Evolutionary conservation across 2,329 filamentous ascomycete genomes (phyloP).

Genomic region (Epichloe typhina): DNA sequence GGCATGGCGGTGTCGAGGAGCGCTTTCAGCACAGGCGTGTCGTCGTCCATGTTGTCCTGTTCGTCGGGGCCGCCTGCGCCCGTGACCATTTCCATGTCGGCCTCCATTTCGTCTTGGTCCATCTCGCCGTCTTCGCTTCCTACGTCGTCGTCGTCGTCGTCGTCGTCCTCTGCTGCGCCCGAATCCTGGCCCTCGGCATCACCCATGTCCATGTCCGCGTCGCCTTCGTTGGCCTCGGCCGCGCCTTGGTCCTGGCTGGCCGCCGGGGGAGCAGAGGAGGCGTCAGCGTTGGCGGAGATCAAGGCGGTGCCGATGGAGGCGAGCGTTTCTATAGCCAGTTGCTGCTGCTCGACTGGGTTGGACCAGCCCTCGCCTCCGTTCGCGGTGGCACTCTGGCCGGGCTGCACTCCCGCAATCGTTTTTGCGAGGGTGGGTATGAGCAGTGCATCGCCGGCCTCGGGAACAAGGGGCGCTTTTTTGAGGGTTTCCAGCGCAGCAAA

Average conservation of each 20-base stretch:
- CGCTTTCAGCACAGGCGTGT: conserved; percentile 39
- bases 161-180: conserved; percentile 19
- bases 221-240: conserved; percentile 26
- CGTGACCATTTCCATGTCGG: conserved; percentile 53
- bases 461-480: conserved; percentile 10
- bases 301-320: conserved; percentile 51
- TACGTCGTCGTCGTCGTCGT: conserved; percentile 22
- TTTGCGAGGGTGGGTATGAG: conserved; percentile 25
- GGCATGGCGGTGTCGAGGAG: conserved; percentile 23
- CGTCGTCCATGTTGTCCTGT: conserved; percentile 31
- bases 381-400: conserved; percentile 11
- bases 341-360: conserved; percentile 31
- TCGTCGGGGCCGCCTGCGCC: conserved; percentile 31
- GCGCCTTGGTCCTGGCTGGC: conserved; percentile 17
- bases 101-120: conserved; percentile 43
- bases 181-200: conserved; percentile 24
- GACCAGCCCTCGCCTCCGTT: conserved; percentile 25
- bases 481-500: conserved; percentile 29
- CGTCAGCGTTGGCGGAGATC: conserved; percentile 33
- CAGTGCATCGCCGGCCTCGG: conserved; percentile 20
- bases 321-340: conserved; percentile 47
- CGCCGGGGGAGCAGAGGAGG: conserved; percentile 5
- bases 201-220: conserved; percentile 25
- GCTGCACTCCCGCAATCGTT: conserved; percentile 15
- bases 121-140: conserved; percentile 38